Percentiles rank a stretch among this genome's conserved stretches.
phyloP scores from a whole-genome alignment of 2,329 filamentous ascomycete species.

The Scytalidium sp. region DNA sequence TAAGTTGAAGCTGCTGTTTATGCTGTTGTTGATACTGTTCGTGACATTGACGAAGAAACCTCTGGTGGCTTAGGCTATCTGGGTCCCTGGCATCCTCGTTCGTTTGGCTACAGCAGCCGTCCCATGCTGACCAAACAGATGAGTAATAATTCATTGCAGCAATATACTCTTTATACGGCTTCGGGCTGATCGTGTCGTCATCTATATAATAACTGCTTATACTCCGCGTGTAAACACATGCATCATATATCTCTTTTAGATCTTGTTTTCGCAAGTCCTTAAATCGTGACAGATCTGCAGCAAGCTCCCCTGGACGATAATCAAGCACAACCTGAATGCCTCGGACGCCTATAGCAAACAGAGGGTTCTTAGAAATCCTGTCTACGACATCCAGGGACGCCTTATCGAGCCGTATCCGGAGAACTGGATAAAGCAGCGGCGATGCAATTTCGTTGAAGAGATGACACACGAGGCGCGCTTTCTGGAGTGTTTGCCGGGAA shows the following conservation, averaged over 20 bases:
- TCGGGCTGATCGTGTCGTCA: not conserved
- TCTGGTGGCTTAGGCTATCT: not conserved
- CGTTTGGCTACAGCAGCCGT: not conserved
- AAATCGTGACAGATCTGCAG: not conserved
- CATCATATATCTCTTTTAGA: not conserved
- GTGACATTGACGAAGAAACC: not conserved
- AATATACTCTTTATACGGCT: not conserved
- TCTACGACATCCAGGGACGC: not conserved
- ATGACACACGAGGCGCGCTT: slow-evolving; percentile 1
- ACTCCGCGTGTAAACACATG: not conserved
- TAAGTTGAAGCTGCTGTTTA: slow-evolving; percentile 4
- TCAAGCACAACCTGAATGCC: not conserved
- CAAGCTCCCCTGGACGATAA: not conserved
- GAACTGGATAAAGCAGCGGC: not conserved
- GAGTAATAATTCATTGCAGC: not conserved
- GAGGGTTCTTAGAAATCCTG: not conserved
- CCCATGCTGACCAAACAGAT: not conserved
- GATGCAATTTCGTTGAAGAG: not conserved
- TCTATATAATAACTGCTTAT: not conserved
- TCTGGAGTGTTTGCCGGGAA: not conserved
- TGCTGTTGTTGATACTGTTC: not conserved
- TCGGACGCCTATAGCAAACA: not conserved
- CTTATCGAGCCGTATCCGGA: not conserved
- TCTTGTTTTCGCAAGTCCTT: not conserved
- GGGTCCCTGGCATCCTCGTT: not conserved